Evolutionary conservation across 805 yeast genomes (phyloP).

Genomic region (Pichia exigua): DNA sequence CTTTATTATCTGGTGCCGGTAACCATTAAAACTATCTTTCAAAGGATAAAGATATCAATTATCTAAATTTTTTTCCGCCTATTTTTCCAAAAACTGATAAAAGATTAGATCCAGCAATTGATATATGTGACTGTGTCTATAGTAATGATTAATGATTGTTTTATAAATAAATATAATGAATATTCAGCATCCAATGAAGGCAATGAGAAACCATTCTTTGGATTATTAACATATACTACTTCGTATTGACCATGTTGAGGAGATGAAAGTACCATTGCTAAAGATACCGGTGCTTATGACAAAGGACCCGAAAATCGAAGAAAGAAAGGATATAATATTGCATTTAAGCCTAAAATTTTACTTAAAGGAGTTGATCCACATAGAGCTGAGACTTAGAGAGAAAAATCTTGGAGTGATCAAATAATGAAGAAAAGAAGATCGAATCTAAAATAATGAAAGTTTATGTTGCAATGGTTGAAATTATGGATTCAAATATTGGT

Average conservation of each 20-base stretch:
- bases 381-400: slow-evolving; percentile 34
- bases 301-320: slow-evolving; percentile 42
- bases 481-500: slow-evolving; percentile 45
- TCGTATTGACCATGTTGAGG: slow-evolving; percentile 67
- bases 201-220: slow-evolving; percentile 44
- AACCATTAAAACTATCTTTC: slow-evolving; percentile 44
- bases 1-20: slow-evolving; percentile 50
- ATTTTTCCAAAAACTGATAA: slow-evolving; percentile 34
- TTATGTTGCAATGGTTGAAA: slow-evolving; percentile 60
- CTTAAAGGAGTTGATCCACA: slow-evolving; percentile 39
- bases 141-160: slow-evolving; percentile 35
- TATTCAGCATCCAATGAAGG: slow-evolving; percentile 31
- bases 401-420: slow-evolving; percentile 37
- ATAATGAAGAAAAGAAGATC: slow-evolving; percentile 28
- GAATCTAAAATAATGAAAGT: slow-evolving; percentile 44
- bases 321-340: slow-evolving; percentile 31
- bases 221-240: slow-evolving; percentile 50
- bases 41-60: slow-evolving; percentile 22
- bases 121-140: slow-evolving; percentile 41
- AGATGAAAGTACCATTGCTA: slow-evolving; percentile 37
- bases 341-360: slow-evolving; percentile 39
- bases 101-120: slow-evolving; percentile 27
- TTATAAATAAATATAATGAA: slow-evolving; percentile 30
- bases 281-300: slow-evolving; percentile 41
- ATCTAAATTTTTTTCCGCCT: slow-evolving; percentile 31